Conservation (phyloP, 345 rosid genomes). For the Euphorbia peplus region DNA sequence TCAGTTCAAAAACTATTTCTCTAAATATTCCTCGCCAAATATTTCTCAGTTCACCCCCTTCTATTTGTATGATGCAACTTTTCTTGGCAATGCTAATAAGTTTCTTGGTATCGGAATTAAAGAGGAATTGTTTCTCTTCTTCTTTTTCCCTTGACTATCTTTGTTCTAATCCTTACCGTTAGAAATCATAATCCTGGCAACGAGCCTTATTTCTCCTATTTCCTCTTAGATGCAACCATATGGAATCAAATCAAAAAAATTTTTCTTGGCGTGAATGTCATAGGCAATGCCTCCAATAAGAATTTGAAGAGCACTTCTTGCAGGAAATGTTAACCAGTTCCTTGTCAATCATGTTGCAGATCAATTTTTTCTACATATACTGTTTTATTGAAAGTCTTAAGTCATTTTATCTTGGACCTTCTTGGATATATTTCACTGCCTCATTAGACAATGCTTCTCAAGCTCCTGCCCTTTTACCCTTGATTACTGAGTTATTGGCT, state of each 20-base stretch:
- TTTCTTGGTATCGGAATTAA: neutral
- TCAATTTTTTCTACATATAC: too few relatives aligned
- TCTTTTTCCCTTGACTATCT: too few relatives aligned
- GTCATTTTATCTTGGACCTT: neutral
- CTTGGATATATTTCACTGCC: neutral
- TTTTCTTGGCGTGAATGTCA: too few relatives aligned
- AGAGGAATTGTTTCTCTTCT: too few relatives aligned
- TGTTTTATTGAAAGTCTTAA: neutral
- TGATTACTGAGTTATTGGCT: neutral
- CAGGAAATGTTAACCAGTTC: too few relatives aligned
- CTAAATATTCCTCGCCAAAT: too few relatives aligned
- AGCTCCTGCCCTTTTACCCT: neutral
- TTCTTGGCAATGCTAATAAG: neutral
- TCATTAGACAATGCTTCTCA: neutral
- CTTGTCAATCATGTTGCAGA: too few relatives aligned
- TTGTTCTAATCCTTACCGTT: too few relatives aligned
- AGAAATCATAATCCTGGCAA: too few relatives aligned
- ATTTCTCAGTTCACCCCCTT: neutral
- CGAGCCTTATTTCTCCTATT: neutral
- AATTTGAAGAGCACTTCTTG: too few relatives aligned
- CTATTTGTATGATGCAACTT: neutral
- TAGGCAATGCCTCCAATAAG: too few relatives aligned
- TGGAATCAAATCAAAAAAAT: too few relatives aligned
- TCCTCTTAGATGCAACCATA: neutral
- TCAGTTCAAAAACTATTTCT: conserved; percentile 4